Base-by-base conservation (phyloP, 495 filamentous ascomycete species). In the Mytilinidion resinicola region DNA sequence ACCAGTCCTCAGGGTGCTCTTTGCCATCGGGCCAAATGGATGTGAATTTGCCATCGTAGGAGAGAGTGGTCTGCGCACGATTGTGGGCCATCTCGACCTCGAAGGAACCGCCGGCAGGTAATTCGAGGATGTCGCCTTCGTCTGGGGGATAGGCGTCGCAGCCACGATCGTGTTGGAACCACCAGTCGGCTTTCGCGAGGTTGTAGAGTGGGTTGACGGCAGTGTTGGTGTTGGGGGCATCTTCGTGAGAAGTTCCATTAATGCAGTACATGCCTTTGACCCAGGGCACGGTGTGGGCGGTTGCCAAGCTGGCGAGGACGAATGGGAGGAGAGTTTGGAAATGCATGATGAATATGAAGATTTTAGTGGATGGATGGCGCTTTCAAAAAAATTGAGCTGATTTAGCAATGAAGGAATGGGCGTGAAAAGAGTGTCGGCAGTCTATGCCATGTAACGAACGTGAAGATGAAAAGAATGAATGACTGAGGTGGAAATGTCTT, bases 11-110 rank as follows among this genome's bases (percentile, higher is more conserved):
- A 4, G 77, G 74, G 57, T 79, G 76, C 8, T 72, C 38, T 6
- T 68, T 54, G 14, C 78, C 78, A 57, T 81, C 80, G 0, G 76
- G 74, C 76, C 77, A 79, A 12, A 70, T 70, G 5, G 66, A 62
- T 3, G 64, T 63, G 38, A 61, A 70, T n/a, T 70, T 54, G 11
- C 78, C 73, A 38, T 68, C 72, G 49, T 70, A 79, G 2, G 78
- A 79, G 10, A 81, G 69, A 0, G 77, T 78, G 1, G 79, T 81
- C 14, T 70, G 67, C 0, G 66, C 75, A 8, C 73, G 74, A 69
- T 82, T 82, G 43, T 80, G 76, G 9, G 80, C 78, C 9, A 81
- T 66, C 65, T 83, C 78, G 33, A 80, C 74, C 1, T 73, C 80
- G 60, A 82, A 78, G 0, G 66, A 59, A 8, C 77, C 76, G 7